Conservation (phyloP, 805 yeast species). For the Yamadazyma paraphyllophila region DNA sequence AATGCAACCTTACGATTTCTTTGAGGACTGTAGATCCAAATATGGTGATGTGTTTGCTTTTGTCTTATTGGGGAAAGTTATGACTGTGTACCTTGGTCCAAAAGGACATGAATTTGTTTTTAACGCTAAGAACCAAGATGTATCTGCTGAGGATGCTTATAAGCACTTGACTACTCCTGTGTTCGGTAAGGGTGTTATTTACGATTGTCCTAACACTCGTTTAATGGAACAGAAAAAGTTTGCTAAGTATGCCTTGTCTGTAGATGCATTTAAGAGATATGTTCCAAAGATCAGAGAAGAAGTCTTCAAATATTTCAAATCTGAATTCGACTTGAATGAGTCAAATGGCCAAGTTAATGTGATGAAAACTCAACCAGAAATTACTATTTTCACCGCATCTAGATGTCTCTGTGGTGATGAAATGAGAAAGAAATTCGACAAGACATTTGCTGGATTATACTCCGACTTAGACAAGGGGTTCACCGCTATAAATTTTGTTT, state of each 20-base stretch:
- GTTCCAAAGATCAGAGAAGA: conserved; percentile 89
- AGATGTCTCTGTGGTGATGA: conserved; percentile 90
- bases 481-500: conserved; percentile 92
- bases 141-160: conserved; percentile 95
- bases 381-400: conserved; percentile 95
- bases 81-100: conserved; percentile 97
- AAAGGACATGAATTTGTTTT: conserved; percentile 96
- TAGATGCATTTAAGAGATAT: conserved; percentile 76
- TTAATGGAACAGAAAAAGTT: conserved; percentile 99
- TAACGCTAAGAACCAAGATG: conserved; percentile 85
- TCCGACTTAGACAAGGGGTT: conserved; percentile 95
- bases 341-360: conserved; percentile 57
- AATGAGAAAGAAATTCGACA: conserved; percentile 77
- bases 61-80: conserved; percentile 79
- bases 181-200: conserved; percentile 95
- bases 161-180: conserved; percentile 98
- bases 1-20: conserved; percentile 89
- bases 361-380: conserved; percentile 85
- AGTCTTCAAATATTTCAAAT: conserved; percentile 60
- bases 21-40: conserved; percentile 70
- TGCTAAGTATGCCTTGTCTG: conserved; percentile 84
- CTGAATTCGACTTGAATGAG: conserved; percentile 47
- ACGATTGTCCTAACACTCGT: conserved; percentile 91
- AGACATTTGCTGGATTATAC: conserved; percentile 80
- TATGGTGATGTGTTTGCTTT: conserved; percentile 94